phyloP scores from a whole-genome alignment of 495 filamentous ascomycete genomes.

The Aspergillus ostianus region DNA sequence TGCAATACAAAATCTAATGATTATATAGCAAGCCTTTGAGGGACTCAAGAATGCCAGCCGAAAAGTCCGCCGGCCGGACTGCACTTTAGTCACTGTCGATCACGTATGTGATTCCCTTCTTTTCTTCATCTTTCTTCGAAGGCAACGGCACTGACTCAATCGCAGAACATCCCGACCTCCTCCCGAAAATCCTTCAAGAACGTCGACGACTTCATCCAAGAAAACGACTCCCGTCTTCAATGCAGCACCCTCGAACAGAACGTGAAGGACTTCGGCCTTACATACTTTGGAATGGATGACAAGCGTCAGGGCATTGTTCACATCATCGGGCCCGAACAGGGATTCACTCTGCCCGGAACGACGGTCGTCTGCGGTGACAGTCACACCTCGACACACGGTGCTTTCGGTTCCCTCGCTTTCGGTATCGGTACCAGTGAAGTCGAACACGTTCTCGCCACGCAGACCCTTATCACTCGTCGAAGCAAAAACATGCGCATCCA shows the following conservation, averaged over 20 bases:
- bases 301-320: constrained; percentile 98
- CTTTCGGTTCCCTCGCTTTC: constrained; percentile 92
- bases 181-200: constrained; percentile 86
- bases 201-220: constrained; percentile 81
- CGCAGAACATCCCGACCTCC: constrained; percentile 85
- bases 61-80: constrained; percentile 88
- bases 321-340: constrained; percentile 98
- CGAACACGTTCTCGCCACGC: constrained; percentile 96
- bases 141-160: constrained; percentile 14
- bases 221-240: constrained; percentile 89
- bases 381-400: constrained; percentile 96
- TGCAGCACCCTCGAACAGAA: constrained; percentile 96
- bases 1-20: constrained; percentile 2
- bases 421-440: constrained; percentile 98
- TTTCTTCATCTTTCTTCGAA: not conserved
- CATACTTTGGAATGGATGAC: constrained; percentile 95
- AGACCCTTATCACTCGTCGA: constrained; percentile 88
- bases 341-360: constrained; percentile 95
- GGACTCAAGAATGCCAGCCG: constrained; percentile 84
- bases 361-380: constrained; percentile 98
- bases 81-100: constrained; percentile 93
- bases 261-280: constrained; percentile 92
- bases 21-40: constrained; percentile 85
- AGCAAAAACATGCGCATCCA: constrained; percentile 99
- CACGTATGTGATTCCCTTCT: constrained; percentile 63